Base-by-base conservation (phyloP, 805 yeast genomes). In the Hanseniaspora meyeri region DNA sequence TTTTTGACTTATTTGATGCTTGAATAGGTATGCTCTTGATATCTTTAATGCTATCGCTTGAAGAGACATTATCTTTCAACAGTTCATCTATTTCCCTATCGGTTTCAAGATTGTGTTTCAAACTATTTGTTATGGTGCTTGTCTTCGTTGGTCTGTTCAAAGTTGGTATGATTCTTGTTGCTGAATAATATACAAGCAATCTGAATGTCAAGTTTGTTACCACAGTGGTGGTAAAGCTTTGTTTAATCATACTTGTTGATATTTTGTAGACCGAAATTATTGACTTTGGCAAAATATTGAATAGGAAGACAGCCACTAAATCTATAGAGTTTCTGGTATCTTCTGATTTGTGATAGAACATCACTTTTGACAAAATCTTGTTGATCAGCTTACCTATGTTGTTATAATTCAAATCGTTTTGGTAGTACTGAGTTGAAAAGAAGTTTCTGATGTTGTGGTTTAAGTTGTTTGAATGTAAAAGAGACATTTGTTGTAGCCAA, bases 151-250 rank as follows among this genome's bases (percentile, higher is more conserved):
- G 34, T 14, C n/a, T 39, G 27, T 42, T 46, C 58, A 86, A 70
- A 11, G 83, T 81, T 1, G 98, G 98, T 20, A 93, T 87, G 59
- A 93, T 89, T 65, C 95, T 84, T 16, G 97, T 87, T 2, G 97
- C 96, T 1, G 96, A 88, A 66, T 82, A 82, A 64, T 91, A 88
- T 11, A 90, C 95, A 4, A 86, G 77, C 20, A 91, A 81, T 63
- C 98, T 77, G 65, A 87, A 91, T 1, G 89, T 87, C 63, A 93
- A 72, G 62, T 89, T 89, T 29, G 89, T 75, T 31, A 87, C 71
- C 27, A 93, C 82, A 7, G 95, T 86, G 9, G 95, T 80, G 0
- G 95, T 84, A 55, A 89, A 72, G 34, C 90, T 85, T 36, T 77
- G 73, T 43, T 72, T 67, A 0, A 83, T 81, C 49, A 77, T 78